phyloP scores from a whole-genome alignment of 2,329 filamentous ascomycete genomes.

The Lachnellula willkommii region DNA sequence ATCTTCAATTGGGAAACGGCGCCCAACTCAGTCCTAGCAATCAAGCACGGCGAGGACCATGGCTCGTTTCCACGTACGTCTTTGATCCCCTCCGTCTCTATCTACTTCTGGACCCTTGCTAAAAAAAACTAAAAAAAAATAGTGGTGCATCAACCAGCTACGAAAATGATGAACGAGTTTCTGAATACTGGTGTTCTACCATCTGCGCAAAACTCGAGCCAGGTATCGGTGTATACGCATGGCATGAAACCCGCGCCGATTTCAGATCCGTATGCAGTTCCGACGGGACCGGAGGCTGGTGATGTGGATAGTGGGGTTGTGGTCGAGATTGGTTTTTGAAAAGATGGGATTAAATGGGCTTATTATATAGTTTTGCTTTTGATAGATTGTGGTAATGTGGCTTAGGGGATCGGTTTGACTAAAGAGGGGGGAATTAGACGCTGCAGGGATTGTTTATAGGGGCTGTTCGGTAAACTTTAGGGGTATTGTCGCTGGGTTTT shows the following conservation, averaged over 20 bases:
- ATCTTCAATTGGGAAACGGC: slow-evolving; percentile 2
- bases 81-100: neutral
- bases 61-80: slow-evolving; percentile 3
- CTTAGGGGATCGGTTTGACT: too few species aligned
- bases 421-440: too few species aligned
- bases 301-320: slow-evolving; percentile 10
- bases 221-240: slow-evolving; percentile 9
- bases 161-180: slow-evolving; percentile 9
- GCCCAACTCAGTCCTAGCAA: slow-evolving; percentile 8
- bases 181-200: slow-evolving; percentile 10
- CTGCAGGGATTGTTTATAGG: too few species aligned
- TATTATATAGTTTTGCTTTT: too few species aligned
- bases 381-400: too few species aligned
- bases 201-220: neutral
- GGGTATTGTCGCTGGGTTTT: too few species aligned
- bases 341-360: too few species aligned
- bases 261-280: slow-evolving; percentile 8
- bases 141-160: slow-evolving; percentile 8
- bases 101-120: neutral
- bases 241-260: slow-evolving; percentile 1
- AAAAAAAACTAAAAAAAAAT: neutral
- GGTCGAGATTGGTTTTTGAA: neutral
- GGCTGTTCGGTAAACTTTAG: too few species aligned
- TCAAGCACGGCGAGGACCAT: slow-evolving; percentile 16
- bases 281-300: slow-evolving; percentile 4